phyloP scores from a whole-genome alignment of 345 rosid genomes.

The Acer campestre region DNA sequence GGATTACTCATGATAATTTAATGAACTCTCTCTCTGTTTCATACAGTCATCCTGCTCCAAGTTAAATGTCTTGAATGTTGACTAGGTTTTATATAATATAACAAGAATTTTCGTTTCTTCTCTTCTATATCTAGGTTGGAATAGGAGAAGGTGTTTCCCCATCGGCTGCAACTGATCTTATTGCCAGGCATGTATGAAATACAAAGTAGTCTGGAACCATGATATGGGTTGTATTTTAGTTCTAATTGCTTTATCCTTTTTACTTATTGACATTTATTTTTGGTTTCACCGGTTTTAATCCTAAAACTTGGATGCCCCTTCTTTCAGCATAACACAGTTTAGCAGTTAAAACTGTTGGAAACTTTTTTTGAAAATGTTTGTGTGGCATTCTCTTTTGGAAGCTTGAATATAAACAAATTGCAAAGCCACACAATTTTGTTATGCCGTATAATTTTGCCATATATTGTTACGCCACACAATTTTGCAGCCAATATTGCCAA shows the following conservation, averaged over 20 bases:
- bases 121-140: conserved; percentile 73
- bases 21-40: neutral
- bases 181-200: conserved; percentile 80
- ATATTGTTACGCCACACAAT: too few species aligned
- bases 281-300: neutral
- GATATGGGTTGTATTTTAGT: neutral
- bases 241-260: neutral
- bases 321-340: neutral
- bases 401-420: neutral
- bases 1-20: conserved; percentile 8
- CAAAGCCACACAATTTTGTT: too few species aligned
- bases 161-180: conserved; percentile 96
- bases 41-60: conserved; percentile 8
- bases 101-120: conserved; percentile 2
- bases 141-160: conserved; percentile 99
- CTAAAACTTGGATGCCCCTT: neutral
- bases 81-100: neutral
- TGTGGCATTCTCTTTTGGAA: neutral
- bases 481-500: too few species aligned
- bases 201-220: conserved; percentile 26
- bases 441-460: too few species aligned
- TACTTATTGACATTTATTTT: neutral
- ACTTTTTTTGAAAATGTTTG: neutral
- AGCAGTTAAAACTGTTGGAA: neutral
- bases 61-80: neutral